Evolutionary conservation across 345 rosid genomes (phyloP).

Genomic region (Euclidium syriacum): DNA sequence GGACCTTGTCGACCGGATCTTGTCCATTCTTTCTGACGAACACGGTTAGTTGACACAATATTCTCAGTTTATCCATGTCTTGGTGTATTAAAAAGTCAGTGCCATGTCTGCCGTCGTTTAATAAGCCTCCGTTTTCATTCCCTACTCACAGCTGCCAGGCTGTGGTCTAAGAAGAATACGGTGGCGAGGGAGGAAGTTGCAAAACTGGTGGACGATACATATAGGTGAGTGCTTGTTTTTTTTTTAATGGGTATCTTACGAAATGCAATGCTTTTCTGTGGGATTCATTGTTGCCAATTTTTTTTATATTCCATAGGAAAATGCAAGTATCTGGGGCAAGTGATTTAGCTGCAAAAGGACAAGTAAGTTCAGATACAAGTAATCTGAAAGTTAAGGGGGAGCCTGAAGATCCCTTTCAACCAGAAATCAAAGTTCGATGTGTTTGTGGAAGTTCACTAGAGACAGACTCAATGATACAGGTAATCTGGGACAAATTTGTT

Average conservation of each 20-base stretch:
- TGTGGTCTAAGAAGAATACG: slow-evolving; percentile 64
- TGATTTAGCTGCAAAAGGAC: slow-evolving; percentile 83
- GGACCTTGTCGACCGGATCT: slow-evolving; percentile 89
- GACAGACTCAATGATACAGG: slow-evolving; percentile 77
- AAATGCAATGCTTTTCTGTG: not conserved
- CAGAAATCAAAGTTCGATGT: slow-evolving; percentile 74
- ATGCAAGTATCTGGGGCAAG: slow-evolving; percentile 87
- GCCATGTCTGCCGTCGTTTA: slow-evolving; percentile 6
- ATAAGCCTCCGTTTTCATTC: not conserved
- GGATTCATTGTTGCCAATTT: slow-evolving; percentile 5
- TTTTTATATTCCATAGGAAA: slow-evolving; percentile 47
- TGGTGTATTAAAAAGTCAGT: not conserved
- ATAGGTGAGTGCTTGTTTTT: slow-evolving; percentile 47
- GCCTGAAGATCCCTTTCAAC: slow-evolving; percentile 43
- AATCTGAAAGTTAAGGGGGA: slow-evolving; percentile 62
- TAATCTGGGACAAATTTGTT: not conserved
- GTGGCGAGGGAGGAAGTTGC: slow-evolving; percentile 81
- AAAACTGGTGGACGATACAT: slow-evolving; percentile 81
- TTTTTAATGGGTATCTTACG: not conserved
- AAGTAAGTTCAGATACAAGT: slow-evolving; percentile 59
- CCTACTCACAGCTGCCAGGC: slow-evolving; percentile 51
- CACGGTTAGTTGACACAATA: slow-evolving; percentile 45
- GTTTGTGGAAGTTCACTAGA: slow-evolving; percentile 80
- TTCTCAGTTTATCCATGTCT: slow-evolving; percentile 1
- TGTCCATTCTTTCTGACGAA: slow-evolving; percentile 59